A percentile compares a stretch with the other conserved stretches of the same genome.
phyloP scores from a whole-genome alignment of 169 alveolate genomes.

The Cryptosporidium bovis region DNA sequence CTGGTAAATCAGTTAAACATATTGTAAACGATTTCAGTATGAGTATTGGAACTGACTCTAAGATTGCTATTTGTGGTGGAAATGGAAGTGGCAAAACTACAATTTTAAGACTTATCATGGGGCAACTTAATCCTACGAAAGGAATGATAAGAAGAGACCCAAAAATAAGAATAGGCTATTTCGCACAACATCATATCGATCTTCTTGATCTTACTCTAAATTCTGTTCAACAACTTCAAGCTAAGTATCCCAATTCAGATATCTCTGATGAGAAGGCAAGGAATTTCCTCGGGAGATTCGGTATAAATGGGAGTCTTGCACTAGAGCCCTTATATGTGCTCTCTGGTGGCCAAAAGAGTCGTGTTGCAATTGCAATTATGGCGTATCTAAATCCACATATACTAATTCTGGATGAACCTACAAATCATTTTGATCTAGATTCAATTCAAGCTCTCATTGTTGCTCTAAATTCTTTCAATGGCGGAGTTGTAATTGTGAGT shows the following conservation, averaged over 20 bases:
- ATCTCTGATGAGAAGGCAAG: slow-evolving; percentile 89
- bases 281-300: slow-evolving; percentile 93
- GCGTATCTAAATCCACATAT: slow-evolving; percentile 95
- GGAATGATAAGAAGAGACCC: slow-evolving; percentile 92
- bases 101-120: slow-evolving; percentile 90
- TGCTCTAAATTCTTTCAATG: slow-evolving; percentile 92
- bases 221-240: slow-evolving; percentile 94
- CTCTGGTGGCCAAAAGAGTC: slow-evolving; percentile 97
- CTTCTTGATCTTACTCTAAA: slow-evolving; percentile 91
- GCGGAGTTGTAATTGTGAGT: slow-evolving; percentile 95
- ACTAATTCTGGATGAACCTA: slow-evolving; percentile 96
- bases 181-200: slow-evolving; percentile 96
- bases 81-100: slow-evolving; percentile 98
- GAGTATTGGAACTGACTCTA: slow-evolving; percentile 84
- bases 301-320: slow-evolving; percentile 93
- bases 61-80: slow-evolving; percentile 97
- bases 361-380: slow-evolving; percentile 96
- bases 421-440: slow-evolving; percentile 97
- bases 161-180: slow-evolving; percentile 93
- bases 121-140: slow-evolving; percentile 86
- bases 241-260: slow-evolving; percentile 83
- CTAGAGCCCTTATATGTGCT: slow-evolving; percentile 95
- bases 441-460: slow-evolving; percentile 97
- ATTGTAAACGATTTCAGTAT: slow-evolving; percentile 77
- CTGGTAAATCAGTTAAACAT: slow-evolving; percentile 25